These are phyloP conservation scores for Phellinidium pouzarii DNA, from an alignment of 1,284 basidiomycete genomes.

Conservation along the genomic window DNA sequence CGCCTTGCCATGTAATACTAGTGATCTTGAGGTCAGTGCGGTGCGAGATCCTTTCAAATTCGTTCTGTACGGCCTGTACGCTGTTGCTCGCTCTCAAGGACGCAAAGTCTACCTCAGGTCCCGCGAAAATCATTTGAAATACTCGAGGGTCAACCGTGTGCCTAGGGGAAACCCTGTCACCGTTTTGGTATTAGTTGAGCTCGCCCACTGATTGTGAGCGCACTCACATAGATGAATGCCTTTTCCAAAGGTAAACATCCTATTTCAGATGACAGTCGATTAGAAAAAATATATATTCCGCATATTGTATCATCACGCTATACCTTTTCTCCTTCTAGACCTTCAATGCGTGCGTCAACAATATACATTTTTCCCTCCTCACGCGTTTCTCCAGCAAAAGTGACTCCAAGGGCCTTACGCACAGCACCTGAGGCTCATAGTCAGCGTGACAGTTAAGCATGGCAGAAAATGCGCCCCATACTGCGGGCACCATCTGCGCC, in stretches of 20 bases:
- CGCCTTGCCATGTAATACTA: slow-evolving; percentile 26
- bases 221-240: slow-evolving; percentile 16
- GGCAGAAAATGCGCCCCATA: slow-evolving; percentile 13
- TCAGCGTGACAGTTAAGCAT: neutral
- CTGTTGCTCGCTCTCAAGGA: slow-evolving; percentile 13
- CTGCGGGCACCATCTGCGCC: slow-evolving; percentile 35
- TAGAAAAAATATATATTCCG: neutral
- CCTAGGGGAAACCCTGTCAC: neutral
- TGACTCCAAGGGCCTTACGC: slow-evolving; percentile 35
- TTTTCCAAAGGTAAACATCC: slow-evolving; percentile 26
- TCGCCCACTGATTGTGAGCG: neutral
- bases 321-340: slow-evolving; percentile 27
- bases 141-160: neutral
- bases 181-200: neutral
- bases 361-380: slow-evolving; percentile 27
- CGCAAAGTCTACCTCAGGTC: slow-evolving; percentile 20
- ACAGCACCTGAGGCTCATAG: slow-evolving; percentile 22
- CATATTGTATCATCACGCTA: slow-evolving; percentile 16
- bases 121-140: neutral
- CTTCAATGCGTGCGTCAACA: slow-evolving; percentile 37
- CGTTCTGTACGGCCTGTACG: slow-evolving; percentile 18
- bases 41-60: slow-evolving; percentile 28
- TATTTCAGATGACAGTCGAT: neutral
- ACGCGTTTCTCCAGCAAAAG: slow-evolving; percentile 39
- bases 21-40: slow-evolving; percentile 30